Conservation (phyloP, 257 asterid species). For the Rauvolfia tetraphylla region DNA sequence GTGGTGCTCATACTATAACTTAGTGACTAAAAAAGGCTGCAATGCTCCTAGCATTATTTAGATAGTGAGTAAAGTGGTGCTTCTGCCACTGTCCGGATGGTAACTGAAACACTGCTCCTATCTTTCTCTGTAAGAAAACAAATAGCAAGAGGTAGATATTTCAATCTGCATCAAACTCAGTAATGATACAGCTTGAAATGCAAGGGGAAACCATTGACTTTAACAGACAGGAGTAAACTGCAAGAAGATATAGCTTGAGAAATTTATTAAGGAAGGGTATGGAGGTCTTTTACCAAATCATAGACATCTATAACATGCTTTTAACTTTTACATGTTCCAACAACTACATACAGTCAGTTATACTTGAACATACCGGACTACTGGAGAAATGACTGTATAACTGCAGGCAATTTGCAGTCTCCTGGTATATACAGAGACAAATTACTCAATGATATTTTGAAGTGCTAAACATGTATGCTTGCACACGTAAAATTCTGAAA, state of each 20-base stretch:
- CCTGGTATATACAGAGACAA: not conserved
- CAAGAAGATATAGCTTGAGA: not conserved
- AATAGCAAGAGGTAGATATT: too few species aligned
- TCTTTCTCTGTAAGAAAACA: too few species aligned
- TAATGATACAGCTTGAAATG: not conserved
- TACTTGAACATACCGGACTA: not conserved
- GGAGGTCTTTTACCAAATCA: not conserved
- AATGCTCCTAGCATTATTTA: too few species aligned
- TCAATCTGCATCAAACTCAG: not conserved
- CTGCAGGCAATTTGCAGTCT: not conserved
- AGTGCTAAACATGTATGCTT: not conserved
- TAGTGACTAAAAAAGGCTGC: too few species aligned
- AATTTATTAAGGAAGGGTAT: not conserved
- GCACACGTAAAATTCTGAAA: not conserved
- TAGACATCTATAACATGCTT: not conserved
- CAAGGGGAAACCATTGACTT: not conserved
- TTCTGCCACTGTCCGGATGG: too few species aligned
- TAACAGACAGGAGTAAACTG: not conserved
- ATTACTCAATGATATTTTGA: not conserved
- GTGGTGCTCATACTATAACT: too few species aligned
- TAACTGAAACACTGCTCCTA: too few species aligned
- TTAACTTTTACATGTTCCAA: not conserved
- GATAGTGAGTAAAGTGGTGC: too few species aligned
- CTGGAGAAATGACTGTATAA: too few species aligned
- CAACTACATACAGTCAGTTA: not conserved